Base-by-base conservation (phyloP, 2,329 filamentous ascomycete genomes). In the Apiospora marii region DNA sequence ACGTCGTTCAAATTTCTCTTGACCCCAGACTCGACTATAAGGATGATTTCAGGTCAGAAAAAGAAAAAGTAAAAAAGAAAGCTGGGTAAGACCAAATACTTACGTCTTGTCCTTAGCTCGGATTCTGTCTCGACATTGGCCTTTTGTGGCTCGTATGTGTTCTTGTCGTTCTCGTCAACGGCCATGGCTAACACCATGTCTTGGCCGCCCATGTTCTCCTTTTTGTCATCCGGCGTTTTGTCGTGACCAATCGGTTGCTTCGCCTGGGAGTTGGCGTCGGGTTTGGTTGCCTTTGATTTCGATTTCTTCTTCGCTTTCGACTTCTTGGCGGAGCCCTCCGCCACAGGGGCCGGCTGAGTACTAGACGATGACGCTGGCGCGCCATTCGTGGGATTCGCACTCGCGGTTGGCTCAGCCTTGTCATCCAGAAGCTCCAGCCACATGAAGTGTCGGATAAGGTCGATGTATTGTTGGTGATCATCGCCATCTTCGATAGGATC, bases 401-500 rank as follows among this genome's bases (percentile, higher is more conserved):
- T 44, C 16, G 64, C 7, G 19, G 64, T 30, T 24, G 64, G 22
- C 6, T 74, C 73, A 68, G 72, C 51, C 24, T 58, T 34, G 70
- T 77, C 76, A 68, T 49, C 73, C 67, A 79, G 72, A 48, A 75
- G 69, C 14, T 77, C 78, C 67, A 84, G 78, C 84, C 85, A 86
- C 51, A 87, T 75, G 73, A 87, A 85, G 71, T 84, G 83, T 69
- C 81, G 83, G 73, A 86, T 84, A 22, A 86, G 79, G 73, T 84
- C 82, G 44, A 86, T 78, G 71, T 84, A 87, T 73, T 79, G 83
- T 30, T 79, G 82, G 16, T 83, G 80, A 69, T 86, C 84, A 51
- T 86, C 83, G 73, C 85, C 83, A 75, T 87, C 84, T 48, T 86
- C 83, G 69, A 87, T 85, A 8, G 85, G 85, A 78, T 87, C 85